phyloP scores from a whole-genome alignment of 768 basidiomycete genomes.

The Leccinum longicurvipes region DNA sequence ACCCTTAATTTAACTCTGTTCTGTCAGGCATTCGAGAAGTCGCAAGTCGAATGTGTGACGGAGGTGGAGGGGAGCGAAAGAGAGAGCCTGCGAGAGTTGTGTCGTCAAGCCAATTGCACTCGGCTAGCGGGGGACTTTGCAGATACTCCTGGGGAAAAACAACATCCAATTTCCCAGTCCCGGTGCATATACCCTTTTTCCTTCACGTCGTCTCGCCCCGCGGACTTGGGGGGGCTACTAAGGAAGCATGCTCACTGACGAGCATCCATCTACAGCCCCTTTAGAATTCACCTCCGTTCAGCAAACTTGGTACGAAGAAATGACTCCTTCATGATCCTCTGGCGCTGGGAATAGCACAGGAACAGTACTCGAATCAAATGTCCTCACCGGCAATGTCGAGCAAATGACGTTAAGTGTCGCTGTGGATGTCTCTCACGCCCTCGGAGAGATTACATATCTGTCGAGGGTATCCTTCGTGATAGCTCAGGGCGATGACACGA shows the following conservation, averaged over 20 bases:
- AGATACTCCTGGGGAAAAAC: not conserved
- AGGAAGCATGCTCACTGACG: not conserved
- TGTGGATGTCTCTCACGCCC: not conserved
- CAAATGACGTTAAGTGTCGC: not conserved
- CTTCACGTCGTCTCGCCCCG: not conserved
- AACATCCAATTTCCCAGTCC: not conserved
- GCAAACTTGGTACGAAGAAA: not conserved
- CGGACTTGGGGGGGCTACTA: not conserved
- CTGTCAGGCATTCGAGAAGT: not conserved
- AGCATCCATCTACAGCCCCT: too few relatives aligned
- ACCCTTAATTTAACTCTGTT: not conserved
- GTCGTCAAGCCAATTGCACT: not conserved
- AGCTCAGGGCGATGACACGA: not conserved
- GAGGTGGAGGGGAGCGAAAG: not conserved
- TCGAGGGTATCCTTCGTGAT: not conserved
- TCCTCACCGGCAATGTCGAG: not conserved
- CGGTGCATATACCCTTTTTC: not conserved
- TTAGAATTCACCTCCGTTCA: not conserved
- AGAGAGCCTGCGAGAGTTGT: not conserved
- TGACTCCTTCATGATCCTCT: not conserved
- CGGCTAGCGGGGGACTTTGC: not conserved
- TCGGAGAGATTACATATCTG: not conserved
- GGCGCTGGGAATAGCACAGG: too few relatives aligned
- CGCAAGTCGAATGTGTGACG: not conserved
- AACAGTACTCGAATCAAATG: not conserved